A percentile compares a stretch with the other conserved stretches of the same genome.
These are phyloP conservation scores for Echinosophora koreensis DNA, from an alignment of 306 rosid genomes.

Conservation along the genomic window DNA sequence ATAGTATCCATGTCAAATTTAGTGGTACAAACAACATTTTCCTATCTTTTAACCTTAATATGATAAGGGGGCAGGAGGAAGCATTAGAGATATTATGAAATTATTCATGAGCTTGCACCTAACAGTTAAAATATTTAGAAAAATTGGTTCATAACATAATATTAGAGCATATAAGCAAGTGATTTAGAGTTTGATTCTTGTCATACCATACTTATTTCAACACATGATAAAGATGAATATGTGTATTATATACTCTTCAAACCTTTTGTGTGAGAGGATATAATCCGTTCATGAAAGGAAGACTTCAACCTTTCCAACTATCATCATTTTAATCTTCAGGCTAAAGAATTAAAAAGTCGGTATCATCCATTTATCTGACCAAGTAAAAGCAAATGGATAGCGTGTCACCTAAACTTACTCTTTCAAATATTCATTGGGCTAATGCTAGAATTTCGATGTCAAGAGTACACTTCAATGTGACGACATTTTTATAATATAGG, in stretches of 20 bases:
- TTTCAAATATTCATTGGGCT: not conserved
- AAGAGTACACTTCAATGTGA: not conserved
- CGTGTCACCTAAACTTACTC: constrained; percentile 24
- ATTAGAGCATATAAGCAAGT: too few relatives aligned
- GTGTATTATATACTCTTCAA: too few relatives aligned
- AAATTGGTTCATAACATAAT: too few relatives aligned
- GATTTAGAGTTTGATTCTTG: too few relatives aligned
- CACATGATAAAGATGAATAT: too few relatives aligned
- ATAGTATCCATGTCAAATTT: too few relatives aligned
- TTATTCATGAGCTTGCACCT: too few relatives aligned
- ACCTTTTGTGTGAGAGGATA: too few relatives aligned
- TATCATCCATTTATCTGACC: constrained; percentile 25
- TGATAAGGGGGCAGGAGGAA: not conserved
- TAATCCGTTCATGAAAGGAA: not conserved
- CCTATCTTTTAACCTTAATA: constrained; percentile 19
- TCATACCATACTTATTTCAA: too few relatives aligned
- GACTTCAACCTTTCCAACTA: not conserved
- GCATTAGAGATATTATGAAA: too few relatives aligned
- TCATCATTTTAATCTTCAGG: not conserved
- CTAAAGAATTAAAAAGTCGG: not conserved
- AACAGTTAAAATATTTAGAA: too few relatives aligned
- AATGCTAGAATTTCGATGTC: not conserved
- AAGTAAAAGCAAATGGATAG: not conserved
- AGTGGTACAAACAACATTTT: too few relatives aligned
- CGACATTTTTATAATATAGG: not conserved